These are phyloP conservation scores for Crucibulum laeve DNA, from an alignment of 768 basidiomycete species.

Conservation along the genomic window DNA sequence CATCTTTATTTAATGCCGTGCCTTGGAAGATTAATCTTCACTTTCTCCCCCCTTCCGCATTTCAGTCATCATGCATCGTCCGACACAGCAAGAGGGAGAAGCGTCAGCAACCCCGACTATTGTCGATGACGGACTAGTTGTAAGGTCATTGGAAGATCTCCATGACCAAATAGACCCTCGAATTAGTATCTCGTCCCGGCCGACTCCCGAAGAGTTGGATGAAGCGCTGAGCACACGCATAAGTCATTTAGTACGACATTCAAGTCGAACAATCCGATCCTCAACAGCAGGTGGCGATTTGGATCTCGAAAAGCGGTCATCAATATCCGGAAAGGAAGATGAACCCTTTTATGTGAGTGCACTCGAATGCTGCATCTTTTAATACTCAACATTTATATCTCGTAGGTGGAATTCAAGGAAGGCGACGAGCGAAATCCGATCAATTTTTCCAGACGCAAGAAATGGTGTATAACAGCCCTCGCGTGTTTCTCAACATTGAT, in stretches of 20 bases:
- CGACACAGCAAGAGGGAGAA: constrained; percentile 10
- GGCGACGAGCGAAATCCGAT: constrained; percentile 25
- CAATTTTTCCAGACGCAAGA: constrained; percentile 31
- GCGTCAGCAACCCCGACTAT: constrained; percentile 16
- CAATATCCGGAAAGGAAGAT: not conserved
- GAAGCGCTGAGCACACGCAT: constrained; percentile 25
- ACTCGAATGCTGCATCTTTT: not conserved
- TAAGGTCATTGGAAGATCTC: constrained; percentile 23
- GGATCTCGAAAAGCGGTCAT: constrained; percentile 4
- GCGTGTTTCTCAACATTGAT: constrained; percentile 39
- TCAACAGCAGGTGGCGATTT: too few relatives aligned
- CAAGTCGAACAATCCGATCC: too few relatives aligned
- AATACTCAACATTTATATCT: constrained; percentile 6
- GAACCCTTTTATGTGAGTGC: constrained; percentile 16
- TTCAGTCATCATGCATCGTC: too few relatives aligned
- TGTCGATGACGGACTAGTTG: constrained; percentile 17
- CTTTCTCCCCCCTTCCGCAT: too few relatives aligned
- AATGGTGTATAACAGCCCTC: constrained; percentile 42
- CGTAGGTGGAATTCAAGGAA: constrained; percentile 17
- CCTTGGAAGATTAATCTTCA: too few relatives aligned
- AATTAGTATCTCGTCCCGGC: constrained; percentile 23
- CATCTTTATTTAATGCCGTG: too few relatives aligned
- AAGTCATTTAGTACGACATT: constrained; percentile 22
- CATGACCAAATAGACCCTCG: constrained; percentile 34
- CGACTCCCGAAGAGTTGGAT: constrained; percentile 26